Percentiles rank a stretch among this genome's conserved stretches.
Conservation (phyloP, 306 rosid species). For the Chamaecrista fasciculata region DNA sequence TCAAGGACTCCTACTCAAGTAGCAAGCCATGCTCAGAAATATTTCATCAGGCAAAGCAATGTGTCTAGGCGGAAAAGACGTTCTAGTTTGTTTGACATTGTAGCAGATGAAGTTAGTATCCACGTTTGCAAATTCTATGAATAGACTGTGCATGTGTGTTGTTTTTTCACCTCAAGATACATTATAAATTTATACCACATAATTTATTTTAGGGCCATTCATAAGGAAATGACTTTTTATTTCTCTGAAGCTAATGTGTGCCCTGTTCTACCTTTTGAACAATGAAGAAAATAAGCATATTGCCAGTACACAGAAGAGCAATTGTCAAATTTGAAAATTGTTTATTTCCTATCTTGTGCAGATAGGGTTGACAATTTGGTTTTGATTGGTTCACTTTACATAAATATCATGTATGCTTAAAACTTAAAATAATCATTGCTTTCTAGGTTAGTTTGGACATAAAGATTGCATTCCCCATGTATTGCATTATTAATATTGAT, state of each 20-base stretch:
- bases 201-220: slow-evolving; percentile 1
- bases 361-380: not conserved
- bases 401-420: not conserved
- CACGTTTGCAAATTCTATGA: slow-evolving; percentile 30
- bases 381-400: not conserved
- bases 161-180: slow-evolving; percentile 1
- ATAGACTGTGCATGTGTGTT: not conserved
- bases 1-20: slow-evolving; percentile 98
- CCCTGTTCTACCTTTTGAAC: slow-evolving; percentile 8
- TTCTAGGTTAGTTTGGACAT: slow-evolving; percentile 7
- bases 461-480: slow-evolving; percentile 14
- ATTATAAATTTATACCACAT: slow-evolving; percentile 10
- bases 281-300: not conserved
- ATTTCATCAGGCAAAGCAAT: slow-evolving; percentile 92
- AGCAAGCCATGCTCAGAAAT: slow-evolving; percentile 98
- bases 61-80: slow-evolving; percentile 92
- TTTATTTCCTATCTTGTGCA: slow-evolving; percentile 19
- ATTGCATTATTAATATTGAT: not conserved
- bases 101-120: slow-evolving; percentile 87
- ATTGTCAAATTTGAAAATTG: slow-evolving; percentile 18
- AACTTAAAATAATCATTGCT: not conserved
- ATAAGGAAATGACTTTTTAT: slow-evolving; percentile 23
- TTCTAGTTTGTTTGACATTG: slow-evolving; percentile 90
- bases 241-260: slow-evolving; percentile 18
- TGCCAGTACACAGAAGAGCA: not conserved